Evolutionary conservation across 805 yeast genomes (phyloP), one percentile per base, ranked within the genome.

Genomic region (Metschnikowia drakensbergensis): DNA sequence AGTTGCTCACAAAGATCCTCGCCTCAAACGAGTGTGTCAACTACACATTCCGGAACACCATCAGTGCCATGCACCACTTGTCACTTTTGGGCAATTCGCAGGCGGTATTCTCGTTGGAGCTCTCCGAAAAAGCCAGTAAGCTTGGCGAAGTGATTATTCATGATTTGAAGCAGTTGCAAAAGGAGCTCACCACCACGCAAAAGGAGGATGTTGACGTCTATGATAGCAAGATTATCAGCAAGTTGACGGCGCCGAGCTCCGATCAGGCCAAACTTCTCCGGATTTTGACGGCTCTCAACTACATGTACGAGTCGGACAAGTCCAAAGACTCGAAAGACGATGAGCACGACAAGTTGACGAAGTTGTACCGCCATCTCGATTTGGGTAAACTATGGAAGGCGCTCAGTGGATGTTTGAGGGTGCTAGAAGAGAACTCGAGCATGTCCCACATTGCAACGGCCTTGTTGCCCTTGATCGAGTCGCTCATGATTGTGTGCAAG

Each of bases 401-500:
- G 0, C 73, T 88, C 41, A 85, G 94, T 68, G 86, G 81, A 43
- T 83, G 88, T 55, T 70, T 89, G 58, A 67, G 81, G 37, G 73
- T 77, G 5, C 70, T 87, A 49, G 92, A 84, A 59, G 82, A 77
- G 23, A 77, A 79, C 36, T 74, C 77, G 11, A 72, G 73, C 11
- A 67, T 84, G 23, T 48, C 63, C 1, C 64, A 59, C 42, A 80
- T 88, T 39, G 90, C 96, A 0, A 85, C 96, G 1, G 84, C 88
- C 0, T 67, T 91, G 25, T 71, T 92, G 25, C 97, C 98, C 0
- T 66, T 90, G 52, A 88, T 92, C 52, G 99, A 92, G 63, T 83
- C 96, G 0, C 72, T 94, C 48, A 89, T 94, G 96, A 96, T 92
- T 43, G 94, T 94, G n/a, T 90, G 96, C 67, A 91, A 91, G 60